phyloP scores from a whole-genome alignment of 179 eudicot species.

The Actinidia arguta region DNA sequence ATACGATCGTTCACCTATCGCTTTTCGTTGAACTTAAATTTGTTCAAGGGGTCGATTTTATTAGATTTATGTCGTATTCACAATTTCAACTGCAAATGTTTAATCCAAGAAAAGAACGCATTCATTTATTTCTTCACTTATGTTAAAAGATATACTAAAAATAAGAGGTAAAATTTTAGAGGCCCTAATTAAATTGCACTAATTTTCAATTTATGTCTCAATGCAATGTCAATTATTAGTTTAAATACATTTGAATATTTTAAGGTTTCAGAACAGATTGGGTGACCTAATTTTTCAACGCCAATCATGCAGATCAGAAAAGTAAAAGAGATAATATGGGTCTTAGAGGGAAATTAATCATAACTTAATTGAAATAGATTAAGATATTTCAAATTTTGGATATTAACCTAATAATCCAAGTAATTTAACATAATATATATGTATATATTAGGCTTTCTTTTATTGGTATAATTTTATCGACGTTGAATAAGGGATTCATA shows the following conservation, averaged over 20 bases:
- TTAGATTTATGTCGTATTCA: not conserved
- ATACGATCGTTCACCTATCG: not conserved
- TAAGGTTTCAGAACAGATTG: not conserved
- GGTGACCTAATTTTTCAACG: slow-evolving; percentile 18
- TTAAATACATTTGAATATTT: not conserved
- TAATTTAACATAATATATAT: no score
- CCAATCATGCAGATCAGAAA: not conserved
- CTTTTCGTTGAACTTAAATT: not conserved
- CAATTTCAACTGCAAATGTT: no score
- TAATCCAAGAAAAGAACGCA: not conserved
- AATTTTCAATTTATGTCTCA: not conserved
- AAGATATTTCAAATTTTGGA: no score
- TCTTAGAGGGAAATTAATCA: not conserved
- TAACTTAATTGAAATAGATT: not conserved
- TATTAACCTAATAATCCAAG: no score
- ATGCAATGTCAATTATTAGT: not conserved
- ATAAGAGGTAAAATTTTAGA: not conserved
- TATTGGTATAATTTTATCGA: not conserved
- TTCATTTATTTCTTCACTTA: not conserved
- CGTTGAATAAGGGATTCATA: not conserved
- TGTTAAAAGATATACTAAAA: not conserved
- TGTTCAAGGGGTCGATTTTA: not conserved
- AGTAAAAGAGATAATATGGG: not conserved
- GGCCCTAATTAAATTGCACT: not conserved
- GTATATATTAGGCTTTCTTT: no score